These are phyloP conservation scores for Thielaviopsis punctulata DNA, from an alignment of 2,329 filamentous ascomycete species.

Conservation along the genomic window DNA sequence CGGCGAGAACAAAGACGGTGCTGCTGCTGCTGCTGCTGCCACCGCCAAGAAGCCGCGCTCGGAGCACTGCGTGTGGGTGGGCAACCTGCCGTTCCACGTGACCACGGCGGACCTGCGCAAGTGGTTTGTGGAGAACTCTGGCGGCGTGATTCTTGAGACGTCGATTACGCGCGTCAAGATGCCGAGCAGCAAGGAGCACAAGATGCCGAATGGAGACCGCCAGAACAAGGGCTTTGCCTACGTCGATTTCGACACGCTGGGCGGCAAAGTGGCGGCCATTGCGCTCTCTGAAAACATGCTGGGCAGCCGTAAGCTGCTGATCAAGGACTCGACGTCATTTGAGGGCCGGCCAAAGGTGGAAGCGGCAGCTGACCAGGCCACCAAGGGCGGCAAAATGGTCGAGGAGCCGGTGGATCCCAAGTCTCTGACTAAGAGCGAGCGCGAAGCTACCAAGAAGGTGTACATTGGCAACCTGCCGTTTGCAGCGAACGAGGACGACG, in stretches of 20 bases:
- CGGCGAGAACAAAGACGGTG: slow-evolving; percentile 22
- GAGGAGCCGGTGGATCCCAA: slow-evolving; percentile 17
- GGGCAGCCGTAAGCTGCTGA: slow-evolving; percentile 61
- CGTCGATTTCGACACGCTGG: slow-evolving; percentile 65
- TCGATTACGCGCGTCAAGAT: slow-evolving; percentile 75
- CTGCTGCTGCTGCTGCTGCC: too few species aligned
- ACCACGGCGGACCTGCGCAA: slow-evolving; percentile 57
- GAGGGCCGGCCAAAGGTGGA: slow-evolving; percentile 53
- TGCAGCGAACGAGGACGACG: slow-evolving; percentile 61
- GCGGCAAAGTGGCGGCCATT: slow-evolving; percentile 59
- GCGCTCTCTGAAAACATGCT: slow-evolving; percentile 73
- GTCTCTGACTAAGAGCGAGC: slow-evolving; percentile 22
- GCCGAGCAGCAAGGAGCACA: slow-evolving; percentile 26
- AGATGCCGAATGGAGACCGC: slow-evolving; percentile 14
- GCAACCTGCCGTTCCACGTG: slow-evolving; percentile 75
- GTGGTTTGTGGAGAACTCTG: slow-evolving; percentile 61
- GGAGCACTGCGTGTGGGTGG: slow-evolving; percentile 82
- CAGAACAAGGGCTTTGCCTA: slow-evolving; percentile 89
- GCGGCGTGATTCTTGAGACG: slow-evolving; percentile 45
- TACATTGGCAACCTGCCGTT: slow-evolving; percentile 87
- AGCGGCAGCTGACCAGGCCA: slow-evolving; percentile 13
- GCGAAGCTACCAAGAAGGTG: slow-evolving; percentile 59
- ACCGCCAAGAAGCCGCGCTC: slow-evolving; percentile 41
- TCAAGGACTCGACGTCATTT: slow-evolving; percentile 83
- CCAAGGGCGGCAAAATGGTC: slow-evolving; percentile 14